Evolutionary conservation across 306 rosid species (phyloP).

Genomic region (Sesbania bispinosa): DNA sequence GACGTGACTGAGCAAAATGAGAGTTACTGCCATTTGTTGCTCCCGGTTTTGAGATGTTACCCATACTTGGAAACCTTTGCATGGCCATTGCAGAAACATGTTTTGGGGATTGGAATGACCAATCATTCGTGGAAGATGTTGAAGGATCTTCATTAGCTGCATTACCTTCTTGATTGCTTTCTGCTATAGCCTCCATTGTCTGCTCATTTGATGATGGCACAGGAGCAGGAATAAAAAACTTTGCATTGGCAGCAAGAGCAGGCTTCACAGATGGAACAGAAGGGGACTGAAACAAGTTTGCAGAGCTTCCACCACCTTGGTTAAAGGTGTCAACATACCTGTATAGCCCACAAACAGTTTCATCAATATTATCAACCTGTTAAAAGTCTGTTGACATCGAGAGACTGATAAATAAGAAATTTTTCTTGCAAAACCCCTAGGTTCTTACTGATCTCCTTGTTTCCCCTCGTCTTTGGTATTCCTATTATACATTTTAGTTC

Average conservation of each 20-base stretch:
- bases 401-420: not conserved
- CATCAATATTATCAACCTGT: constrained; percentile 24
- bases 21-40: constrained; percentile 19
- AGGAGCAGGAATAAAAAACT: constrained; percentile 74
- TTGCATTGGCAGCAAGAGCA: constrained; percentile 55
- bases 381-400: not conserved
- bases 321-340: constrained; percentile 97
- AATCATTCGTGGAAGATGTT: constrained; percentile 42
- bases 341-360: constrained; percentile 33
- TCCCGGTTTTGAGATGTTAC: constrained; percentile 46
- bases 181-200: constrained; percentile 55
- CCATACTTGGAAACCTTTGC: constrained; percentile 70
- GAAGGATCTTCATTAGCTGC: constrained; percentile 39
- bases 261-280: constrained; percentile 66
- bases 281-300: constrained; percentile 71
- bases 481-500: not conserved
- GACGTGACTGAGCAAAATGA: constrained; percentile 46
- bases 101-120: constrained; percentile 44
- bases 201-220: constrained; percentile 45
- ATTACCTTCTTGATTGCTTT: constrained; percentile 57
- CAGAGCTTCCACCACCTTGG: constrained; percentile 67
- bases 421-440: not conserved
- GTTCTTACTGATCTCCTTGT: not conserved
- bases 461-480: not conserved
- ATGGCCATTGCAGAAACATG: constrained; percentile 26